These are phyloP conservation scores for Alternaria ventricosa DNA, from an alignment of 2,329 filamentous ascomycete species.

Conservation along the genomic window DNA sequence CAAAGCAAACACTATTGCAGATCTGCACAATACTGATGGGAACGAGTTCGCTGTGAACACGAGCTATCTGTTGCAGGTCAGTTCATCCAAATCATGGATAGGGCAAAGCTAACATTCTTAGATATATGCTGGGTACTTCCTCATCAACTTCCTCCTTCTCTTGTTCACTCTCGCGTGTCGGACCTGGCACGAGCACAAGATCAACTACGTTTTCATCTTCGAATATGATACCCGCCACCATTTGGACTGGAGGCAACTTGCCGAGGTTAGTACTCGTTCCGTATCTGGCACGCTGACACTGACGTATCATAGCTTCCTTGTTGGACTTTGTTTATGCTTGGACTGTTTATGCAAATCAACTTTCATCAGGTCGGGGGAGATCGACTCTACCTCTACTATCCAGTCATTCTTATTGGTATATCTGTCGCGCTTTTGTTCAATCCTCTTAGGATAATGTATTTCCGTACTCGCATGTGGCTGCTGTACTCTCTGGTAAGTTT, in stretches of 20 bases:
- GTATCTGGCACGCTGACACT: background rate
- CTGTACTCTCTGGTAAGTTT: slow-evolving; percentile 80
- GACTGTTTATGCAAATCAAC: slow-evolving; percentile 87
- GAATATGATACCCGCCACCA: slow-evolving; percentile 89
- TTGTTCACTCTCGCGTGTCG: slow-evolving; percentile 87
- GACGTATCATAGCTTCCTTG: slow-evolving; percentile 69
- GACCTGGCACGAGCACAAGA: slow-evolving; percentile 81
- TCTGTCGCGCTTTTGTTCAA: slow-evolving; percentile 74
- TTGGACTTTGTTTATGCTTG: slow-evolving; percentile 77
- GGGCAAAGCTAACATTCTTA: slow-evolving; percentile 51
- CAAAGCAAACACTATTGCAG: slow-evolving; percentile 43
- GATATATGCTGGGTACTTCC: slow-evolving; percentile 91
- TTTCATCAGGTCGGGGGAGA: slow-evolving; percentile 73
- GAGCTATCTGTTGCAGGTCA: slow-evolving; percentile 67
- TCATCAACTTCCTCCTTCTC: slow-evolving; percentile 78
- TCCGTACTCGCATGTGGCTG: slow-evolving; percentile 83
- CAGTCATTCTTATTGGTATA: slow-evolving; percentile 76
- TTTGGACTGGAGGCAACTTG: slow-evolving; percentile 87
- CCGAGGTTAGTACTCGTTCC: slow-evolving; percentile 61
- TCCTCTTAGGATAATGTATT: slow-evolving; percentile 75
- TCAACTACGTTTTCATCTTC: slow-evolving; percentile 97
- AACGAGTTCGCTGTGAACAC: slow-evolving; percentile 38
- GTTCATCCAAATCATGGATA: slow-evolving; percentile 62
- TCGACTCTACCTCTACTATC: slow-evolving; percentile 82
- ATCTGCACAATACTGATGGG: slow-evolving; percentile 20